Conservation (phyloP, 805 yeast genomes). For the Cyberlindnera subsufficiens region DNA sequence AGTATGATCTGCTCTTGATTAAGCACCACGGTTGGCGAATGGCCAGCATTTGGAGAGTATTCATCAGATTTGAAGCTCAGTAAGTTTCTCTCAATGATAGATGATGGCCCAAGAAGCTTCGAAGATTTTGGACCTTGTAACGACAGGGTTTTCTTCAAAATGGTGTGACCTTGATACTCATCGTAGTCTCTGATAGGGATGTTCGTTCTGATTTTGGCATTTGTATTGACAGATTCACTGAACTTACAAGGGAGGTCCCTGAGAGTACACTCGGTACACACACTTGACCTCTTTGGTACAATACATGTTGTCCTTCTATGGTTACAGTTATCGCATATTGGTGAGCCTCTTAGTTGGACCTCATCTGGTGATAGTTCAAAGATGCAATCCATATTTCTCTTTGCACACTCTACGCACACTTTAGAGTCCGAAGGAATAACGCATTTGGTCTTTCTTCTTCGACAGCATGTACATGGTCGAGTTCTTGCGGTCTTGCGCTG, state of each 20-base stretch:
- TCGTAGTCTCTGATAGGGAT: slow-evolving; percentile 25
- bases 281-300: slow-evolving; percentile 9
- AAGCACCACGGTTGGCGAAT: slow-evolving; percentile 9
- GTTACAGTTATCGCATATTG: slow-evolving; percentile 19
- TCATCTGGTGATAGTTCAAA: slow-evolving; percentile 7
- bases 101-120: slow-evolving; percentile 21
- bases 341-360: background rate
- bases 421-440: slow-evolving; percentile 4
- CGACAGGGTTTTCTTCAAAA: slow-evolving; percentile 23
- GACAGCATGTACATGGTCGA: slow-evolving; percentile 33
- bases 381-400: slow-evolving; percentile 10
- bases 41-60: background rate
- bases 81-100: slow-evolving; percentile 21
- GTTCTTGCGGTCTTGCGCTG: slow-evolving; percentile 20
- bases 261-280: slow-evolving; percentile 21
- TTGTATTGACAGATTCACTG: slow-evolving; percentile 5
- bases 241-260: slow-evolving; percentile 22
- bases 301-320: slow-evolving; percentile 21
- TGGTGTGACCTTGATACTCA: slow-evolving; percentile 23
- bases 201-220: slow-evolving; percentile 16
- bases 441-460: slow-evolving; percentile 28
- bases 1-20: slow-evolving; percentile 14
- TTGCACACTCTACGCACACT: slow-evolving; percentile 15
- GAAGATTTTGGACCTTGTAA: slow-evolving; percentile 25
- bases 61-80: slow-evolving; percentile 8